Evolutionary conservation across 495 filamentous ascomycete genomes (phyloP), one percentile per base, ranked within the genome.

Genomic region (Annulohypoxylon nitens): DNA sequence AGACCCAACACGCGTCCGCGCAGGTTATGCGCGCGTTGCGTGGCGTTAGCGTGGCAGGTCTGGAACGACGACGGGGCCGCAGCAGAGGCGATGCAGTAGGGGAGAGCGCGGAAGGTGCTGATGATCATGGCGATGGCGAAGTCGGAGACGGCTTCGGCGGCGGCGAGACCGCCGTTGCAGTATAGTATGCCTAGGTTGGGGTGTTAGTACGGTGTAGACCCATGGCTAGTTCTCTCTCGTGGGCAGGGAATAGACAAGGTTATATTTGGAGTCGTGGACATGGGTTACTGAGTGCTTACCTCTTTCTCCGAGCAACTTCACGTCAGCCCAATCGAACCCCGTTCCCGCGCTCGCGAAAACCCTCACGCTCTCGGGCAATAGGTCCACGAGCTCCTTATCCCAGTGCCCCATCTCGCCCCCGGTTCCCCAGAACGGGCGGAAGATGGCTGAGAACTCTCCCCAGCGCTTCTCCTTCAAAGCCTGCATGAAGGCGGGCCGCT

Each of bases 311-410:
- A 94, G 77, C n/a, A 86, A 71, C 76, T 88, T 84, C 20, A 88
- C 90, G 76, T 95, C 90, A 36, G 89, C 91, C 91, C 92, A 93
- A 78, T 94, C 92, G 72, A 90, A 93, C 3, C 91, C 92, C 12
- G 92, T 90, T 11, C 91, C 92, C 3, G 92, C 91, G 69, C 88
- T 90, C 14, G 92, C 90, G 79, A 89, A 92, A 1, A 93, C 86
- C 76, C 85, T 89, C 69, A 92, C 89, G 4, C 85, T 87, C 25
- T 82, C 71, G 0, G 92, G 92, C 11, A 95, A 82, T 36, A 93
- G 75, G 3, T 82, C 78, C 37, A 94, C 90, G 48, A 93, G 79
- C 76, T 94, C 92, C 36, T 81, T 80, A 75, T 94, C 91, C 92
- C 92, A 95, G 54, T 83, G 80, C 12, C 90, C 90, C 91, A 94